These are phyloP conservation scores for Claviceps pusilla DNA, from an alignment of 2,329 filamentous ascomycete genomes.

Conservation along the genomic window DNA sequence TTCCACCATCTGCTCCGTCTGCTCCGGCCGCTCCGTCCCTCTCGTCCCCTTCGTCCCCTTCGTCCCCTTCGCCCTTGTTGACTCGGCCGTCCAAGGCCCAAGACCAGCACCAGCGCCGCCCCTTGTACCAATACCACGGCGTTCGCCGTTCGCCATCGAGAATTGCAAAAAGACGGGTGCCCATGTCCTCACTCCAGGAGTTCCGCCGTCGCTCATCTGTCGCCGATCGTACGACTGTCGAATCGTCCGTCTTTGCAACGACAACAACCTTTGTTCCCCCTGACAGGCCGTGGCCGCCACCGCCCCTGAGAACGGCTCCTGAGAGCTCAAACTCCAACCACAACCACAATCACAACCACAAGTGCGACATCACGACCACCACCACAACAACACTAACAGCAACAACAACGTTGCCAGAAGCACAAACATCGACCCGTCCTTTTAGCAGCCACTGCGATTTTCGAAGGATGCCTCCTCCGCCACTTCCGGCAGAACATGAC, in stretches of 20 bases:
- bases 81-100: slow-evolving; percentile 11
- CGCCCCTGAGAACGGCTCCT: slow-evolving; percentile 4
- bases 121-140: slow-evolving; percentile 7
- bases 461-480: slow-evolving; percentile 21
- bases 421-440: neutral
- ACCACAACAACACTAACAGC: too few relatives aligned
- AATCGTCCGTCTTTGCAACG: slow-evolving; percentile 10
- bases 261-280: slow-evolving; percentile 11
- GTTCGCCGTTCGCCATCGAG: slow-evolving; percentile 7
- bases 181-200: slow-evolving; percentile 23
- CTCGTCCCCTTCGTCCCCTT: slow-evolving; percentile 22
- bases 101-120: slow-evolving; percentile 7
- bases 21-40: slow-evolving; percentile 22
- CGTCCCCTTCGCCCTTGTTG: slow-evolving; percentile 10
- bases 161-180: slow-evolving; percentile 13
- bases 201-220: slow-evolving; percentile 26
- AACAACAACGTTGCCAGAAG: neutral
- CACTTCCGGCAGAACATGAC: slow-evolving; percentile 22
- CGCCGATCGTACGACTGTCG: slow-evolving; percentile 20
- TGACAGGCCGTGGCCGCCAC: slow-evolving; percentile 3
- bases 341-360: neutral
- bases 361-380: neutral
- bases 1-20: slow-evolving; percentile 21
- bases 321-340: neutral
- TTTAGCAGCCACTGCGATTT: slow-evolving; percentile 2